phyloP scores from a whole-genome alignment of 495 filamentous ascomycete genomes.

The Opeltia flavorubescens region DNA sequence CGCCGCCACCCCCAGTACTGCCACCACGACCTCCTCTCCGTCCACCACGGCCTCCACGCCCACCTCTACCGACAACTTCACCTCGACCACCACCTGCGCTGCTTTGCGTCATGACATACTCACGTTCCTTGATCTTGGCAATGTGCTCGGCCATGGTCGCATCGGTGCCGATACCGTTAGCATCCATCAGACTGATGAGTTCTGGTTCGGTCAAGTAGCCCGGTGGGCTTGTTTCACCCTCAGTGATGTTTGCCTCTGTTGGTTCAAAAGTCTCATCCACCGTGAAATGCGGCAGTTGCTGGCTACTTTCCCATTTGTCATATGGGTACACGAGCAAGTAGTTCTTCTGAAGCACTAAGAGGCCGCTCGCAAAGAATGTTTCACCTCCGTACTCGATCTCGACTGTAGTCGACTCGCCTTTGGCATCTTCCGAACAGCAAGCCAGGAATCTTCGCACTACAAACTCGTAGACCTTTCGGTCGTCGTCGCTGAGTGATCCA shows the following conservation, averaged over 20 bases:
- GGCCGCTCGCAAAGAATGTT: constrained; percentile 59
- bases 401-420: constrained; percentile 70
- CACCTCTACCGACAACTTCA: constrained; percentile 22
- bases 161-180: constrained; percentile 95
- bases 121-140: constrained; percentile 76
- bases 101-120: constrained; percentile 61
- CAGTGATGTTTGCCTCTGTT: constrained; percentile 73
- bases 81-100: constrained; percentile 25
- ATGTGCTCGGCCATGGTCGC: constrained; percentile 99
- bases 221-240: constrained; percentile 74
- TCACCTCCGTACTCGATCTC: constrained; percentile 77
- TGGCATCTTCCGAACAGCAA: constrained; percentile 90
- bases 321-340: constrained; percentile 94
- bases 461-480: constrained; percentile 80
- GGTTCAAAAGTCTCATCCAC: constrained; percentile 73
- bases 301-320: constrained; percentile 85
- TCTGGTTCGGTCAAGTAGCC: constrained; percentile 89
- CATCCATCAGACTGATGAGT: constrained; percentile 96
- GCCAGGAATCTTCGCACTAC: constrained; percentile 88
- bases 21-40: constrained; percentile 30
- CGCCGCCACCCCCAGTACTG: constrained; percentile 26
- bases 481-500: constrained; percentile 43
- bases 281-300: constrained; percentile 63
- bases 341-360: constrained; percentile 78
- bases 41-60: constrained; percentile 25